phyloP scores from a whole-genome alignment of 1,284 basidiomycete genomes.

The Somion occarium region DNA sequence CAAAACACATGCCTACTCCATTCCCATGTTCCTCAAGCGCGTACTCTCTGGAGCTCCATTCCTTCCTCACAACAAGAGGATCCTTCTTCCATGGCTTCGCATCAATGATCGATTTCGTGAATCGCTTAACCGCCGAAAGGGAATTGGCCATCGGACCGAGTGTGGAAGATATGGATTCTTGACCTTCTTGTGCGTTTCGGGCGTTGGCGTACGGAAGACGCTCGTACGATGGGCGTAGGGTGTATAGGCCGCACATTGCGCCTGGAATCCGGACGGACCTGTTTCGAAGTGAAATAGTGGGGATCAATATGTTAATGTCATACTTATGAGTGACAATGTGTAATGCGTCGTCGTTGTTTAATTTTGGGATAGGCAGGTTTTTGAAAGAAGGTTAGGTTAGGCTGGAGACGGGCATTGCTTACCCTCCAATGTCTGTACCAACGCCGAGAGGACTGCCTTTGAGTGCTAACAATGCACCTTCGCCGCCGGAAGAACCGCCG shows the following conservation, averaged over 20 bases:
- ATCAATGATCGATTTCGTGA: conserved; percentile 42
- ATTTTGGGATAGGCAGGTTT: not conserved
- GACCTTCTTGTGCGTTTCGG: conserved; percentile 41
- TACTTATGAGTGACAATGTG: too few species aligned
- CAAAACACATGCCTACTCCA: conserved; percentile 39
- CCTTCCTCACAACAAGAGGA: conserved; percentile 43
- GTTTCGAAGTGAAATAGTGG: not conserved
- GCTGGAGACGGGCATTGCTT: too few species aligned
- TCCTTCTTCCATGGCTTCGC: conserved; percentile 47
- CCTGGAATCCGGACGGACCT: conserved; percentile 50
- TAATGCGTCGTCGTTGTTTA: not conserved
- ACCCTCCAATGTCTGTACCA: conserved; percentile 76
- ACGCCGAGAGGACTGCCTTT: conserved; percentile 76
- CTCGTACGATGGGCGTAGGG: conserved; percentile 49
- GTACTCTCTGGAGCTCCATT: conserved; percentile 42
- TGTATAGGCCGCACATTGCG: conserved; percentile 48
- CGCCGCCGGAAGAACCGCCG: conserved; percentile 81
- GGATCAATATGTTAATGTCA: not conserved
- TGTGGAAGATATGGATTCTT: conserved; percentile 49
- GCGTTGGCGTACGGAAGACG: conserved; percentile 49
- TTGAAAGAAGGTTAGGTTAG: not conserved
- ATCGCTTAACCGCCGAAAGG: conserved; percentile 40
- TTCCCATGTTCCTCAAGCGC: conserved; percentile 40
- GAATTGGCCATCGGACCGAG: conserved; percentile 50
- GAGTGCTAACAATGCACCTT: conserved; percentile 69